Conservation (phyloP, 2,329 filamentous ascomycete species). For the Pseudogymnoascus sp. region DNA sequence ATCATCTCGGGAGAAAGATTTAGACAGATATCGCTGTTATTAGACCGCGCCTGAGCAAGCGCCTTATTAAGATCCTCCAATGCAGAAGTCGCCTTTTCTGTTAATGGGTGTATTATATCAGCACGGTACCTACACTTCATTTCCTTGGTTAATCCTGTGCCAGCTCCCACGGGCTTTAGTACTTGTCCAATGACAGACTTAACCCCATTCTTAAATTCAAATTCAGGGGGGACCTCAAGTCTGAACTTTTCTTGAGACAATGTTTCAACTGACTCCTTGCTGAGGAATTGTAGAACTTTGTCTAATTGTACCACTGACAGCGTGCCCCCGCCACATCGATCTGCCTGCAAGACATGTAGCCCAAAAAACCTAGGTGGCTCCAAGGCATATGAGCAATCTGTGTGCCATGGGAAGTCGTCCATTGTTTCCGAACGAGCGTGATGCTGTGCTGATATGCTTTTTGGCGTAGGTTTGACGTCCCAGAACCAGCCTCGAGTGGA, state of each 20-base stretch:
- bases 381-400: conserved; percentile 25
- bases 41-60: conserved; percentile 17
- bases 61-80: conserved; percentile 26
- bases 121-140: conserved; percentile 22
- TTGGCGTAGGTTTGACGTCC: conserved; percentile 24
- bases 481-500: conserved; percentile 24
- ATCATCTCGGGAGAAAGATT: conserved; percentile 24
- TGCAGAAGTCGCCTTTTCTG: conserved; percentile 22
- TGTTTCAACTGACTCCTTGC: conserved; percentile 12
- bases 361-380: conserved; percentile 25
- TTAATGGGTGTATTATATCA: conserved; percentile 28
- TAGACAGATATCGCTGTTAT: conserved; percentile 15
- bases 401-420: conserved; percentile 29
- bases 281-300: conserved; percentile 18
- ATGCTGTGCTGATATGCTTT: conserved; percentile 11
- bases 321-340: conserved; percentile 22
- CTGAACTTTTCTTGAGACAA: conserved; percentile 20
- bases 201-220: conserved; percentile 22
- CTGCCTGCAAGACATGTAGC: conserved; percentile 24
- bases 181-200: conserved; percentile 22
- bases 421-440: conserved; percentile 24
- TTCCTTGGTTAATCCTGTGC: conserved; percentile 16
- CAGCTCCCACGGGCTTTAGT: conserved; percentile 15
- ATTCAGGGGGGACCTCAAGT: conserved; percentile 28
- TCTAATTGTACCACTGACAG: conserved; percentile 20